Base-by-base conservation (phyloP, 805 yeast genomes). In the Torulaspora gathmanii region DNA sequence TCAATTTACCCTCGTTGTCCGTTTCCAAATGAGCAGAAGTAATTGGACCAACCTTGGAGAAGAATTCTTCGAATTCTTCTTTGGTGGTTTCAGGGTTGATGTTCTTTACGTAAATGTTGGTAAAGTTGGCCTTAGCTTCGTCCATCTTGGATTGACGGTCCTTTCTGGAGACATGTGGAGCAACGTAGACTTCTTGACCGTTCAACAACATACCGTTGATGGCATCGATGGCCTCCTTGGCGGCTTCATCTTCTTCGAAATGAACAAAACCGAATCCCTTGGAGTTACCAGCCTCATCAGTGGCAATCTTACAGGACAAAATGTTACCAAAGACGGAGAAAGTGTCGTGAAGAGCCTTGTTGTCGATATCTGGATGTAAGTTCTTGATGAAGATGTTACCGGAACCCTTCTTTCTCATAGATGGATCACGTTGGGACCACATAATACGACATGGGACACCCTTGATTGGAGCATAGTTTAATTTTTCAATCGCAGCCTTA, bases 381-480 rank as follows among this genome's bases (percentile, higher is more conserved):
- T 93, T 93, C 83, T 93, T 93, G 77, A 93, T 91, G 81, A 85
- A 93, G 57, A 93, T 83, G 80, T 93, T 93, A 65, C 96, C 97
- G 54, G 87, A 84, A 70, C 97, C 97, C 66, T 83, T 83, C 78
- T 83, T 87, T 79, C 99, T 86, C 63, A 82, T 70, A 52, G 96
- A 79, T 55, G 99, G 98, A 70, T 93, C 98, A 75, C 98, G 88
- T 78, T 93, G 98, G 58, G 97, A 89, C 97, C 98, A 89, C 98
- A 93, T 93, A 76, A 93, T 91, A 73, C 99, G 88, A 75, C 97
- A 89, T 63, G 96, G 89, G 65, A 84, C 87, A 65, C 96, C 97
- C 71, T 90, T 90, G 74, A 93, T 82, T 63, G 81, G 81, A 49
- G 89, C 73, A 78, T 93, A 93, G 87, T 91, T 93, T 72, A 93